A percentile compares a stretch with the other conserved stretches of the same genome.
These are phyloP conservation scores for Rhododendron ovatum DNA, from an alignment of 148 eudicot species.

Conservation along the genomic window DNA sequence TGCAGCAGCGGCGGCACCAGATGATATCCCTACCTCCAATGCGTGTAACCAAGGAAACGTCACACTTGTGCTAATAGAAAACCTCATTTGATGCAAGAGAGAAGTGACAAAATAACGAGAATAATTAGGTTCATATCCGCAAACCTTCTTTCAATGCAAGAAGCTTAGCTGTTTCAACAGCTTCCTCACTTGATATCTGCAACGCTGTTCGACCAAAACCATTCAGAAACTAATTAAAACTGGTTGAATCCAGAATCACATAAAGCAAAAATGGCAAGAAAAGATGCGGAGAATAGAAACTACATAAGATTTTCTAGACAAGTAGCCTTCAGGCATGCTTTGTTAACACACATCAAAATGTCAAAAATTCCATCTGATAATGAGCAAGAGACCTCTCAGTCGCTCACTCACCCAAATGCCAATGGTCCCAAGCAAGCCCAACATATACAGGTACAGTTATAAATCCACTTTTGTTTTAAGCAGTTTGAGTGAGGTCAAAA, in stretches of 20 bases:
- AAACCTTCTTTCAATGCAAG: conserved; percentile 26
- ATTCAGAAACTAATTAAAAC: neutral
- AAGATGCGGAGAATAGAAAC: neutral
- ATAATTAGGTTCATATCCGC: conserved; percentile 36
- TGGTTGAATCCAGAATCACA: neutral
- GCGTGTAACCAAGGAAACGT: neutral
- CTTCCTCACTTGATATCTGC: conserved; percentile 50
- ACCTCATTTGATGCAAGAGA: neutral
- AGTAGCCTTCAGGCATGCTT: neutral
- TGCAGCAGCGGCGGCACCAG: conserved; percentile 93
- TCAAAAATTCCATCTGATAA: neutral
- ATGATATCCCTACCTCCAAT: conserved; percentile 81
- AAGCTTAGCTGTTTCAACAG: conserved; percentile 57
- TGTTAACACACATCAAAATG: neutral
- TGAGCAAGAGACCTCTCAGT: neutral
- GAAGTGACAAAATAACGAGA: neutral
- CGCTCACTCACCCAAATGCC: neutral
- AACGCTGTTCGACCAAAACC: neutral
- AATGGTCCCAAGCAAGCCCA: neutral
- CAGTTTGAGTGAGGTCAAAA: neutral
- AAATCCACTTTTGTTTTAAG: neutral
- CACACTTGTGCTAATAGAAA: neutral
- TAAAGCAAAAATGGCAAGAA: neutral
- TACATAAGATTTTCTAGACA: neutral
- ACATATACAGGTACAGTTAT: neutral